Evolutionary conservation across 2,329 filamentous ascomycete species (phyloP).

Genomic region (Fusarium kyushuense): DNA sequence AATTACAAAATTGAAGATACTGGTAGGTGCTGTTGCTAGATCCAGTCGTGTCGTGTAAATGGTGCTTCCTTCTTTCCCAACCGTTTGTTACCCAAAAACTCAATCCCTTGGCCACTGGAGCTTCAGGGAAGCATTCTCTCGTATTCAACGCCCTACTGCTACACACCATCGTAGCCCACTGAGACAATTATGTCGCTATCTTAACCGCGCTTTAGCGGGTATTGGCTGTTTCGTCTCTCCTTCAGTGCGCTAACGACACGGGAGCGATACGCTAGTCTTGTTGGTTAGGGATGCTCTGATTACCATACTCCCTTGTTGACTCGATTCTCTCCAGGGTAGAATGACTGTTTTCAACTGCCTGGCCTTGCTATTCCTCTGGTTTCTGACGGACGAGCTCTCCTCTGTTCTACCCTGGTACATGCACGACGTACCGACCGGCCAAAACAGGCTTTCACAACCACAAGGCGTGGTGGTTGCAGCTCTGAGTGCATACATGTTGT

Average conservation of each 20-base stretch:
- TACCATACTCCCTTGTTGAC: constrained; percentile 22
- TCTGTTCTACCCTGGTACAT: background rate
- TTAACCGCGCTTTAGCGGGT: constrained; percentile 17
- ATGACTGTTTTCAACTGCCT: constrained; percentile 7
- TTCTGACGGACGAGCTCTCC: background rate
- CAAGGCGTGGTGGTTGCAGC: constrained; percentile 37
- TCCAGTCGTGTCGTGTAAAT: background rate
- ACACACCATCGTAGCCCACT: constrained; percentile 30
- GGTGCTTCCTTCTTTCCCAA: constrained; percentile 19
- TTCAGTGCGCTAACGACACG: constrained; percentile 31
- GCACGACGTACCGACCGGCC: background rate
- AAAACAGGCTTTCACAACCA: constrained; percentile 44
- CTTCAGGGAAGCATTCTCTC: constrained; percentile 39
- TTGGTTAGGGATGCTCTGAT: constrained; percentile 9
- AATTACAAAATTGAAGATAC: too few relatives aligned
- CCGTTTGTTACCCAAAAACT: constrained; percentile 24
- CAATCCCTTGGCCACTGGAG: constrained; percentile 19
- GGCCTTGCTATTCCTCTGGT: constrained; percentile 2
- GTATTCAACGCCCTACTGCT: constrained; percentile 43
- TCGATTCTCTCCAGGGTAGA: constrained; percentile 15
- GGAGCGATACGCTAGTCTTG: constrained; percentile 34
- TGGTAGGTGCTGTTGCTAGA: background rate
- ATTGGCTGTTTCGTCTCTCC: constrained; percentile 30
- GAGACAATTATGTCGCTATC: constrained; percentile 31
- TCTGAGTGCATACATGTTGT: constrained; percentile 36